Conservation (phyloP, 2,329 filamentous ascomycete species). For the Emergomyces africanus region DNA sequence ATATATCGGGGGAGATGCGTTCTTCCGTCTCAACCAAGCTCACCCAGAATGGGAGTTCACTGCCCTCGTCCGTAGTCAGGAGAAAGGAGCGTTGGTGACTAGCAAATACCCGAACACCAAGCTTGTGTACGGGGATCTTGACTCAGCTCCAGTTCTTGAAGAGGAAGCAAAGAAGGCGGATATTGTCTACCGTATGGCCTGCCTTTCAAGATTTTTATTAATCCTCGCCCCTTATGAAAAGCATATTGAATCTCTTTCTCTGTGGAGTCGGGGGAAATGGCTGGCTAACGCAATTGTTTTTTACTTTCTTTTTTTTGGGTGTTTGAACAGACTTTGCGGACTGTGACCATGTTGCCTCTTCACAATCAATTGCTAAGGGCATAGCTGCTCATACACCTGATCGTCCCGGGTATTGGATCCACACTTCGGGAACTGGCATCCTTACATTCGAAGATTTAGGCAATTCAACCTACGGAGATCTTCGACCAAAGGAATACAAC, state of each 20-base stretch:
- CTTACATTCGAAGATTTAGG: constrained; percentile 31
- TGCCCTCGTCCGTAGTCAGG: constrained; percentile 32
- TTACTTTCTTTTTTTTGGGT: background rate
- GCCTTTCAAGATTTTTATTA: background rate
- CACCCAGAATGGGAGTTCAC: constrained; percentile 38
- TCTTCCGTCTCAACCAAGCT: constrained; percentile 32
- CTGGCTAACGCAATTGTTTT: background rate
- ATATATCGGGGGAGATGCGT: constrained; percentile 41
- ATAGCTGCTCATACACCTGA: constrained; percentile 23
- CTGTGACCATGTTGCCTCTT: constrained; percentile 31
- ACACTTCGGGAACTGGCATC: constrained; percentile 34
- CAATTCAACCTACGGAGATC: constrained; percentile 26
- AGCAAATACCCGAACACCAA: constrained; percentile 29
- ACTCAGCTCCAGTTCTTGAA: constrained; percentile 28
- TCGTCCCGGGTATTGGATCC: constrained; percentile 29
- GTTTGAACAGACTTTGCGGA: constrained; percentile 24
- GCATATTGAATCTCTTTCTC: background rate
- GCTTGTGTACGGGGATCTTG: constrained; percentile 32
- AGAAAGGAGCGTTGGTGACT: constrained; percentile 29
- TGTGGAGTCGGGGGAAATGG: too few relatives aligned
- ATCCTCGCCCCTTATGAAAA: background rate
- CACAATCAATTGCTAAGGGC: constrained; percentile 30
- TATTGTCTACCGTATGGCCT: constrained; percentile 32
- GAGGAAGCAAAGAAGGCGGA: constrained; percentile 35
- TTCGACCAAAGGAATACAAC: constrained; percentile 32